Evolutionary conservation across 495 filamentous ascomycete genomes (phyloP), one percentile per base, ranked within the genome.

Genomic region (Neurospora sublineolata): DNA sequence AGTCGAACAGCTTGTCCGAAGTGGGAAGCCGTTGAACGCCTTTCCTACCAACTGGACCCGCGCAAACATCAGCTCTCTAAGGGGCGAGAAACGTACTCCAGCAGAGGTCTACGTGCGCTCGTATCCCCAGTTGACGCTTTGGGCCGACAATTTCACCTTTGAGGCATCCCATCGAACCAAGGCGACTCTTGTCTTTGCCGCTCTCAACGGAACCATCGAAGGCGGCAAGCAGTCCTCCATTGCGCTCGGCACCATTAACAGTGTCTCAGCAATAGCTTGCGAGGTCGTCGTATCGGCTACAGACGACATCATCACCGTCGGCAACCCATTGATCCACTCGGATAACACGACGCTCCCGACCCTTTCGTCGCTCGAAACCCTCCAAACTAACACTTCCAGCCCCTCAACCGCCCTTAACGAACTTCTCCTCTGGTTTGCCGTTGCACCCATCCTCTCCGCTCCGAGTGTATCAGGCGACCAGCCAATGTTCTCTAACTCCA

Each of bases 401-500:
- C 14, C 69, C 37, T 42, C 7, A 2, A 74, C 76, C 5, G 44
- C 41, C 11, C 72, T 77, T 70, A 80, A 80, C 69, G 78, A 80
- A 40, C 70, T 79, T 38, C 74, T 79, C 39, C 75, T 79, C 39
- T 80, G 78, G 78, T 75, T 80, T 64, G 72, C 78, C 70, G 71
- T 75, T 40, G 71, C 78, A 23, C 77, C 78, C 6, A 52, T 77
- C 30, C 44, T 80, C 11, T 42, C 72, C 33, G 71, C 73, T 14
- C 18, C 67, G 72, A 73, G 73, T 46, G 72, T 78, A 7, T 75
- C 76, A 42, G 78, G 77, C 27, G 72, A 70, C 4, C 78, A 80
- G 20, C 77, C 78, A 67, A 74, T 76, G 46, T 77, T 80, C 71
- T 73, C 69, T 76, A 77, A 79, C 72, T 77, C 73, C 3, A 72